Percentiles rank a stretch among this genome's conserved stretches.
Conservation (phyloP, 2,329 filamentous ascomycete species). For the Neofusicoccum kwambonambiense region DNA sequence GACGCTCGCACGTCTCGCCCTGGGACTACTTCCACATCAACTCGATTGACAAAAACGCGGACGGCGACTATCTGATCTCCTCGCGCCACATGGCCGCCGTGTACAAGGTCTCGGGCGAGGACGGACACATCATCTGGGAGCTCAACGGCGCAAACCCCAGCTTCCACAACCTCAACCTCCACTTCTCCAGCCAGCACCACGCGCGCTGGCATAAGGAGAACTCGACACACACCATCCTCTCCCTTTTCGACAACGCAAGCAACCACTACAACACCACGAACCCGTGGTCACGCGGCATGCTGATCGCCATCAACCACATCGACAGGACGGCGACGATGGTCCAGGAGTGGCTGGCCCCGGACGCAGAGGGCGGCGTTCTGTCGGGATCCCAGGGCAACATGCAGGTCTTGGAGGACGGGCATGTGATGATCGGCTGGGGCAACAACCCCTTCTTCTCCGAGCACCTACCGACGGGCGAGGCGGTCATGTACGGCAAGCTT, state of each 20-base stretch:
- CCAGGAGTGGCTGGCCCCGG: conserved; percentile 50
- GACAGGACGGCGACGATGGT: conserved; percentile 46
- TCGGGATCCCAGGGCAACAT: conserved; percentile 54
- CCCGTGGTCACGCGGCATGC: conserved; percentile 43
- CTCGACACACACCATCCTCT: conserved; percentile 20
- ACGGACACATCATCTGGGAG: conserved; percentile 25
- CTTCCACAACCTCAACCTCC: conserved; percentile 31
- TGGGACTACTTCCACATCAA: conserved; percentile 59
- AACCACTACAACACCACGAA: conserved; percentile 19
- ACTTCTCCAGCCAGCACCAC: conserved; percentile 23
- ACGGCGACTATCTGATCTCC: conserved; percentile 24
- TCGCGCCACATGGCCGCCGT: conserved; percentile 22
- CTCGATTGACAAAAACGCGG: conserved; percentile 41
- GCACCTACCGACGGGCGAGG: conserved; percentile 46
- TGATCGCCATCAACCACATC: conserved; percentile 46
- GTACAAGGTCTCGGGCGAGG: conserved; percentile 21
- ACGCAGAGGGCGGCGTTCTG: conserved; percentile 42
- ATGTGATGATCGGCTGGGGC: conserved; percentile 59
- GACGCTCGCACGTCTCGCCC: conserved; percentile 42
- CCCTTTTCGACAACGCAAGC: conserved; percentile 27
- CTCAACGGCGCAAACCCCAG: conserved; percentile 40
- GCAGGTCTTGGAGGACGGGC: conserved; percentile 55
- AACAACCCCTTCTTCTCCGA: conserved; percentile 44
- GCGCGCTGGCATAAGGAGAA: conserved; percentile 21
- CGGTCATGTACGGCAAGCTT: conserved; percentile 55